phyloP scores from a whole-genome alignment of 2,329 filamentous ascomycete species.

The Penicillium rolfsii region DNA sequence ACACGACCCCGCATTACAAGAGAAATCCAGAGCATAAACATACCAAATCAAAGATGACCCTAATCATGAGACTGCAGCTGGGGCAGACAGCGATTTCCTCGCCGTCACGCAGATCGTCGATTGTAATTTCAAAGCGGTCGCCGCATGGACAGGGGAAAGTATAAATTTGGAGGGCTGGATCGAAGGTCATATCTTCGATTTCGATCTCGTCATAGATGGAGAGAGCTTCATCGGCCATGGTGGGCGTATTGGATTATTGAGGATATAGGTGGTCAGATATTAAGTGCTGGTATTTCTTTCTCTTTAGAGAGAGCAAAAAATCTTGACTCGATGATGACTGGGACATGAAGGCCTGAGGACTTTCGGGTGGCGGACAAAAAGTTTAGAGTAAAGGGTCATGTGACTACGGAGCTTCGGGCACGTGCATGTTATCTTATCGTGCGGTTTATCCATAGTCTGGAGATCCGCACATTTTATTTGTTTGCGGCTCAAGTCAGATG shows the following conservation, averaged over 20 bases:
- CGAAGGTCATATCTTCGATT: conserved; percentile 97
- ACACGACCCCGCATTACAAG: not conserved
- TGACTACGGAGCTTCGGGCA: conserved; percentile 28
- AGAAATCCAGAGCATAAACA: conserved; percentile 32
- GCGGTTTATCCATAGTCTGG: not conserved
- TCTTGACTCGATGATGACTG: conserved; percentile 5
- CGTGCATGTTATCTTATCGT: conserved; percentile 2
- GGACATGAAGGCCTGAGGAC: not conserved
- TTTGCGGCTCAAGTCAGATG: not conserved
- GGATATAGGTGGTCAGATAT: not conserved
- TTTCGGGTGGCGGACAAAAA: conserved; percentile 21
- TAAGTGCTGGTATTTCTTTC: not conserved
- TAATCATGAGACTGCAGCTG: conserved; percentile 95
- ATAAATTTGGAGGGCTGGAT: conserved; percentile 80
- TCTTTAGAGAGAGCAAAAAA: not conserved
- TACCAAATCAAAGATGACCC: conserved; percentile 88
- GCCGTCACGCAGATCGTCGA: conserved; percentile 82
- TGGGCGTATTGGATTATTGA: conserved; percentile 18
- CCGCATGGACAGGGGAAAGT: conserved; percentile 97
- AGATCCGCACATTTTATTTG: not conserved
- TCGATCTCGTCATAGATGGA: conserved; percentile 97
- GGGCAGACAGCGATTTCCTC: conserved; percentile 96
- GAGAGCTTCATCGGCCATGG: conserved; percentile 66
- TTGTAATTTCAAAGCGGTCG: conserved; percentile 89
- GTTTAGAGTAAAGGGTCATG: conserved; percentile 27